Evolutionary conservation across 805 yeast species (phyloP).

Genomic region (Barnettozyma populi): DNA sequence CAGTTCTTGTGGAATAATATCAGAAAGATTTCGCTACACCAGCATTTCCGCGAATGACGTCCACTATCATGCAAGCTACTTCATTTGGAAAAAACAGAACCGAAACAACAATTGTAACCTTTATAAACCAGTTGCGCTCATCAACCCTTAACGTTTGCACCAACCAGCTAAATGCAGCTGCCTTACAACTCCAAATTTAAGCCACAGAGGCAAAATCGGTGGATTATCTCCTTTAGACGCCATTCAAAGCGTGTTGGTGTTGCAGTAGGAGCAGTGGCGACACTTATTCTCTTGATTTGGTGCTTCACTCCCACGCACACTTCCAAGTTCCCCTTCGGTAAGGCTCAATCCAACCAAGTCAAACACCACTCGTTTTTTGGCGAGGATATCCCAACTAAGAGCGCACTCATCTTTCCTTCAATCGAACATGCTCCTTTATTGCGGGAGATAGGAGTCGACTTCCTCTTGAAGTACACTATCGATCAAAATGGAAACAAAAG

Average conservation of each 20-base stretch:
- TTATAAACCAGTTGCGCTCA: not conserved
- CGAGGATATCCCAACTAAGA: slow-evolving; percentile 42
- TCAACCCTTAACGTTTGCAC: not conserved
- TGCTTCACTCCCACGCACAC: not conserved
- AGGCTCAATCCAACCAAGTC: slow-evolving; percentile 20
- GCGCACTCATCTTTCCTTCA: slow-evolving; percentile 64
- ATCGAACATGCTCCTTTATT: slow-evolving; percentile 62
- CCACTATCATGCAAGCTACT: not conserved
- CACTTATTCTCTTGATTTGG: slow-evolving; percentile 1
- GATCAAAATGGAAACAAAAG: slow-evolving; percentile 40
- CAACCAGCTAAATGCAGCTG: slow-evolving; percentile 18
- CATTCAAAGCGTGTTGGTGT: slow-evolving; percentile 13
- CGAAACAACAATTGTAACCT: not conserved
- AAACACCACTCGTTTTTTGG: slow-evolving; percentile 39
- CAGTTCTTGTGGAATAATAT: not conserved
- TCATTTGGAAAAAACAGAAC: not conserved
- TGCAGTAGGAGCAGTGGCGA: not conserved
- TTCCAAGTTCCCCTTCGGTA: slow-evolving; percentile 1
- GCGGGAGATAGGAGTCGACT: slow-evolving; percentile 48
- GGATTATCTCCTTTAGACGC: slow-evolving; percentile 6
- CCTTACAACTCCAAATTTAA: slow-evolving; percentile 25
- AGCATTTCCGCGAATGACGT: not conserved
- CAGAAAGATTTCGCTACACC: not conserved
- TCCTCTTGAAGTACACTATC: slow-evolving; percentile 43
- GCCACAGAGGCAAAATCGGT: slow-evolving; percentile 18